Evolutionary conservation across 2,329 filamentous ascomycete species (phyloP).

Genomic region (Colletotrichum sp.): DNA sequence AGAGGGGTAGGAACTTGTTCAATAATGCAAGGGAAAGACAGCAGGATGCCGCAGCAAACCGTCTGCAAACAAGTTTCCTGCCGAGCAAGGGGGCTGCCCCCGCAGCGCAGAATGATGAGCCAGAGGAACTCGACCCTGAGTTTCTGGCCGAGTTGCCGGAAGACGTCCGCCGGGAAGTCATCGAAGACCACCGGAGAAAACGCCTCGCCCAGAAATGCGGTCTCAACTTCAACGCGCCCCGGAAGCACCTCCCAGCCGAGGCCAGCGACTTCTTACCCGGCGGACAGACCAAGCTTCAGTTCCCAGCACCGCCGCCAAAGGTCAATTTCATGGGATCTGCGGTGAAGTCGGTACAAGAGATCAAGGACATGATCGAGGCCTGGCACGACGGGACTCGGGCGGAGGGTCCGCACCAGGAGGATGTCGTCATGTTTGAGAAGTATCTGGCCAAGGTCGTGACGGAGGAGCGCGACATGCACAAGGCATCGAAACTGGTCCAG

Average conservation of each 20-base stretch:
- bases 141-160: conserved; percentile 85
- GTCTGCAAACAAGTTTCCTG: conserved; percentile 78
- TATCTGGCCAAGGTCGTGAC: conserved; percentile 76
- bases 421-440: conserved; percentile 74
- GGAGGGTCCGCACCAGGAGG: conserved; percentile 80
- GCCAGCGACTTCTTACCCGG: conserved; percentile 25
- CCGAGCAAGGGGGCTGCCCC: conserved; percentile 39
- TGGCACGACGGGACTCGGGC: conserved; percentile 77
- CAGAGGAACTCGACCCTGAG: conserved; percentile 66
- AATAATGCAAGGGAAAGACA: conserved; percentile 55
- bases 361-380: conserved; percentile 74
- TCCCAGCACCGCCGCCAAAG: conserved; percentile 51
- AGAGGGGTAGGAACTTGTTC: conserved; percentile 59
- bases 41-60: conserved; percentile 59
- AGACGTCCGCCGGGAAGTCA: conserved; percentile 78
- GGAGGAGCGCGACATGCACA: conserved; percentile 80
- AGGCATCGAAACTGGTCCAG: conserved; percentile 71
- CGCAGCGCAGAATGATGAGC: conserved; percentile 32
- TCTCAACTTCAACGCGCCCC: conserved; percentile 47
- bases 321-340: conserved; percentile 50
- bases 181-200: conserved; percentile 73
- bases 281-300: conserved; percentile 50
- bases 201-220: conserved; percentile 63
- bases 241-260: conserved; percentile 25
- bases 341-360: conserved; percentile 55